phyloP scores from a whole-genome alignment of 495 filamentous ascomycete genomes.

The Tuber indicum region DNA sequence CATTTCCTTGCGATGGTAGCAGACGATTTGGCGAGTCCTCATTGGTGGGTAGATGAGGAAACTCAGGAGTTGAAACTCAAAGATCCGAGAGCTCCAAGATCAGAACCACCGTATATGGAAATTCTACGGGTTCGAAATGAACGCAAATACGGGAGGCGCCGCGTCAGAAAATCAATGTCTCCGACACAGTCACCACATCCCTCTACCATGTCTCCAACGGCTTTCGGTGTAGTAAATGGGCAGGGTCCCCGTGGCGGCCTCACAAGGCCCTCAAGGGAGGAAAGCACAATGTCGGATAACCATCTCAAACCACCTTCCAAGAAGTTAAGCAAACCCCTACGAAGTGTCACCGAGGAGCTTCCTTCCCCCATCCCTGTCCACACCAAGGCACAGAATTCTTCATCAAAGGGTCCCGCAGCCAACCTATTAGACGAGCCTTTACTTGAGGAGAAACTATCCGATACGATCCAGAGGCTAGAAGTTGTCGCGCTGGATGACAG shows the following conservation, averaged over 20 bases:
- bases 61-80: conserved; percentile 81
- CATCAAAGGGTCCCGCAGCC: conserved; percentile 16
- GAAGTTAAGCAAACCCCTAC: conserved; percentile 35
- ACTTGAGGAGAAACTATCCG: conserved; percentile 32
- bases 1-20: conserved; percentile 78
- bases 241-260: conserved; percentile 24
- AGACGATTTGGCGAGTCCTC: conserved; percentile 79
- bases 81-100: conserved; percentile 78
- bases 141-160: conserved; percentile 76
- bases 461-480: conserved; percentile 33
- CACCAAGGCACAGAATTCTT: conserved; percentile 20
- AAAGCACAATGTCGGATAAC: conserved; percentile 34
- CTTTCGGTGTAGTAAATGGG: conserved; percentile 24
- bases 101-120: conserved; percentile 91
- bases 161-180: conserved; percentile 32
- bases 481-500: conserved; percentile 33
- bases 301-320: conserved; percentile 41
- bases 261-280: conserved; percentile 31
- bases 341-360: conserved; percentile 38
- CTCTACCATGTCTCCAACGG: conserved; percentile 4
- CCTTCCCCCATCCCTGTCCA: conserved; percentile 29
- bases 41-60: conserved; percentile 86
- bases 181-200: conserved; percentile 23
- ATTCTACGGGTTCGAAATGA: conserved; percentile 91
- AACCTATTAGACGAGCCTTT: conserved; percentile 36